Evolutionary conservation across 1,139 yeast genomes (phyloP).

Genomic region (Yarrowia galli): DNA sequence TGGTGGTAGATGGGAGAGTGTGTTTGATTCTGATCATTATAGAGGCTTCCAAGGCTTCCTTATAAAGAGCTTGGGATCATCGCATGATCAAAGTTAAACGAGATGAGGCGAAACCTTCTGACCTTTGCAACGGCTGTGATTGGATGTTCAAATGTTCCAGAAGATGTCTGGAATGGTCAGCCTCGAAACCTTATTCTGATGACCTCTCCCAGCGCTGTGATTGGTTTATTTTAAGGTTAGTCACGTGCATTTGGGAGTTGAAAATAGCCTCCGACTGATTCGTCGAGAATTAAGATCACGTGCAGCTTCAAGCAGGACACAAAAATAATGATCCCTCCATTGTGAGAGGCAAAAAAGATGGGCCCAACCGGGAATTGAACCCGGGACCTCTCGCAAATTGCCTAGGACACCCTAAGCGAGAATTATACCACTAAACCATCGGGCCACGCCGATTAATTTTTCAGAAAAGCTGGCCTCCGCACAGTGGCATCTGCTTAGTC

Average conservation of each 20-base stretch:
- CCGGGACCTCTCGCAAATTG: constrained; percentile 38
- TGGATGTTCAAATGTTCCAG: constrained; percentile 2
- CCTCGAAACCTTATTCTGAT: constrained; percentile 22
- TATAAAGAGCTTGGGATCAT: constrained; percentile 17
- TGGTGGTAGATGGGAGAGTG: constrained; percentile 6
- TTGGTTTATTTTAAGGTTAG: constrained; percentile 18
- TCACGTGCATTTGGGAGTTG: neutral
- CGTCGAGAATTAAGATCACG: neutral
- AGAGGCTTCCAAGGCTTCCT: neutral
- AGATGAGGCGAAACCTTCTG: constrained; percentile 22
- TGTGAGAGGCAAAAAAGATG: neutral
- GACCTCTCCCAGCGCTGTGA: constrained; percentile 4
- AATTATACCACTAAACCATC: constrained; percentile 37
- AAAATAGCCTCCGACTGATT: neutral
- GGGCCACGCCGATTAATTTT: neutral
- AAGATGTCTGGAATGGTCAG: neutral
- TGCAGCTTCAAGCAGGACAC: neutral
- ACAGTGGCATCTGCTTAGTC: neutral
- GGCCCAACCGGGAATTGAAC: constrained; percentile 38
- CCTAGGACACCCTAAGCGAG: constrained; percentile 36
- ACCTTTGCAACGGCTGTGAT: neutral
- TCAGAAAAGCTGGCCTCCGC: neutral
- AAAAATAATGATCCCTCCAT: neutral
- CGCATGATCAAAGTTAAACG: constrained; percentile 19
- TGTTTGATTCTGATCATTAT: constrained; percentile 14